Evolutionary conservation across 768 basidiomycete genomes (phyloP), one percentile per base, ranked within the genome.

Genomic region (Rossbeevera mucosa): DNA sequence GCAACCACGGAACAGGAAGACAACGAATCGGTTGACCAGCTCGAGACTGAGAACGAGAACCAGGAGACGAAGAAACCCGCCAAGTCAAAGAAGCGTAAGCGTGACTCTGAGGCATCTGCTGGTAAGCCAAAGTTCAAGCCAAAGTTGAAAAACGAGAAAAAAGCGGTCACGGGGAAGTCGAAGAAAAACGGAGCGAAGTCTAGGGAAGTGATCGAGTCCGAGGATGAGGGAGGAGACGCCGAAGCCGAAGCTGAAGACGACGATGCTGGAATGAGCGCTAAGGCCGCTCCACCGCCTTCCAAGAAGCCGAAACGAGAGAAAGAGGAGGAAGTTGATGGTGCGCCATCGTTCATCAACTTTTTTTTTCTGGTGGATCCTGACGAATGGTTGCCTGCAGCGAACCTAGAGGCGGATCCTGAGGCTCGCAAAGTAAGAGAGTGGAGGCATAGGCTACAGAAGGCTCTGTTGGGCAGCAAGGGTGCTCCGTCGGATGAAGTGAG

Each of bases 361-460:
- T 50, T 33, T 50, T 24, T 47, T 30, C 18, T 48, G 18, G 7
- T 13, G 6, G 49, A 16, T 56, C 5, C 51, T 62, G 45, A 61
- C 52, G 36, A 43, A 28, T 11, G 1, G 30, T 47, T 28, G 5
- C 14, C 44, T 44, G 21, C 46, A 76, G 76, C 74, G 51, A 74
- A 74, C 47, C 56, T 83, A 49, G 69, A 73, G 38, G 72, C 67
- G 45, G 83, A 88, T 66, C 77, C 77, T 2, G 85, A 87, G 55
- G 86, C 83, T 21, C 62, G 73, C 50, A 85, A 86, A 67, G 91
- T 94, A 60, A 85, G 88, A 64, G 88, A 90, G 52, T 95, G 94
- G 93, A 78, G 94, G 59, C 92, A 95, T 68, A 88, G 83, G 68
- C 78, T 96, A 2, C 94, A 97, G 71, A 88, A 92, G 68, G 88